Base-by-base conservation (phyloP, 306 rosid genomes). In the Sicyos edulis region DNA sequence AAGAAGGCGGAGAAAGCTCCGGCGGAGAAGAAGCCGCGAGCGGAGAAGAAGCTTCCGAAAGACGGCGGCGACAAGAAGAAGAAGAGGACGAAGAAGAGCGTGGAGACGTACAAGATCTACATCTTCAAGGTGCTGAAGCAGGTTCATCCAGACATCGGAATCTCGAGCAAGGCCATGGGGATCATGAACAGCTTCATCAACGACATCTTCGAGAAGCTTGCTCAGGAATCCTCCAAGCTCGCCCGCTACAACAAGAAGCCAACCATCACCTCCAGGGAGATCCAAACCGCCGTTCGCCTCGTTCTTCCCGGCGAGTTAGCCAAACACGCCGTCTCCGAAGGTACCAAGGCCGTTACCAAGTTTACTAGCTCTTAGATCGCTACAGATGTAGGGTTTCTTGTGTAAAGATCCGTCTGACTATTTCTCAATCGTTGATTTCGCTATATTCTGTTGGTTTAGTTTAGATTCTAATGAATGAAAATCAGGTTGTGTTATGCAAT, bases 301-400 rank as follows among this genome's bases (percentile, higher is more conserved):
- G 90, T 86, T 8, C 80, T 83, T 0, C 90, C 90, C 1, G 87
- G 87, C 10, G 89, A 85, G 58, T 87, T 87, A 7, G 87, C 87
- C 0, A 87, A 87, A 79, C 92, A 87, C n/a, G 89, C 89, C 5
- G 92, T 87, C 24, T 87, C 92, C 15, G 90, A 87, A 74, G 89
- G 86, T 0, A 87, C 89, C 0, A 87, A 87, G 78, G 88, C 87
- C 3, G 91, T 83, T 0, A 87, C 89, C 10, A 87, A 83, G 73
- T 85, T 85, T 45, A 85, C 89, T 9, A 85, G 86, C 6, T 78
- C 89, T 62, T 87, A 78, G 80, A 24, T 29, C 13, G n/a, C 0
- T 59, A 2, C 19, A 26, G 19, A 13, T 13, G 20, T 17, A 11
- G 62, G 1, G 1, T 9, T 55, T 55, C 40, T 24, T 7, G 63